Evolutionary conservation across 768 basidiomycete species (phyloP).

Genomic region (Termitomyces sp.): DNA sequence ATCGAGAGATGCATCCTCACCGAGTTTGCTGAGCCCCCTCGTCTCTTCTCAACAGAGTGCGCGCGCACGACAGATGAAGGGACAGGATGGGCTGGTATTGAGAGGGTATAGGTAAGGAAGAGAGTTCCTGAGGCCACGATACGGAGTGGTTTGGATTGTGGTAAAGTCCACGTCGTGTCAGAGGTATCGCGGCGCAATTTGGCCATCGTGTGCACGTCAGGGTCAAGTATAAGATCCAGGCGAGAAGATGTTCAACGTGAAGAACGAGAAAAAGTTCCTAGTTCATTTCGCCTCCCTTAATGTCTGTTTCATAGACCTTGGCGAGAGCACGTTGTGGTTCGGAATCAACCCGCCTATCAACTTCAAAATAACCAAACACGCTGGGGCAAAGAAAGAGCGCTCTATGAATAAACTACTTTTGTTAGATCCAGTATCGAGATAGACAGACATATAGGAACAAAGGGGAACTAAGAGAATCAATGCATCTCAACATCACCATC

Average conservation of each 20-base stretch:
- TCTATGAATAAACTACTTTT: conserved; percentile 26
- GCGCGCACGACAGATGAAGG: conserved; percentile 60
- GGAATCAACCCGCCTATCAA: background rate
- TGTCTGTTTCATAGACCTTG: conserved; percentile 1
- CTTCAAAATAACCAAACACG: background rate
- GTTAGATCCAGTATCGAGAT: background rate
- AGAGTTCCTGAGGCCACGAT: conserved; percentile 78
- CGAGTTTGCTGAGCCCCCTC: conserved; percentile 71
- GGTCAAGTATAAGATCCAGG: background rate
- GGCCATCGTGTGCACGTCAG: conserved; percentile 29
- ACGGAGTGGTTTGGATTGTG: conserved; percentile 43
- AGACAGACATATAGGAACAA: background rate
- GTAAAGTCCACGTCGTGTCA: conserved; percentile 20
- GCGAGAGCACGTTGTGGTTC: conserved; percentile 1
- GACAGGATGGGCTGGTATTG: conserved; percentile 51
- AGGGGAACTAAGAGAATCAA: conserved; percentile 17
- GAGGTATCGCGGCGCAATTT: conserved; percentile 40
- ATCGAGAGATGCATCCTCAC: conserved; percentile 15
- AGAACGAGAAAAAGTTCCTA: background rate
- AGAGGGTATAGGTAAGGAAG: conserved; percentile 70
- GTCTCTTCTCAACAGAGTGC: conserved; percentile 57
- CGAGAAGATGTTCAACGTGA: background rate
- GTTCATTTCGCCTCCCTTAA: conserved; percentile 13
- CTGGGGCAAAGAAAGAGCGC: background rate
- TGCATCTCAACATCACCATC: conserved; percentile 59